Conservation (phyloP, 331 rosid species). For the Quercus phellos region DNA sequence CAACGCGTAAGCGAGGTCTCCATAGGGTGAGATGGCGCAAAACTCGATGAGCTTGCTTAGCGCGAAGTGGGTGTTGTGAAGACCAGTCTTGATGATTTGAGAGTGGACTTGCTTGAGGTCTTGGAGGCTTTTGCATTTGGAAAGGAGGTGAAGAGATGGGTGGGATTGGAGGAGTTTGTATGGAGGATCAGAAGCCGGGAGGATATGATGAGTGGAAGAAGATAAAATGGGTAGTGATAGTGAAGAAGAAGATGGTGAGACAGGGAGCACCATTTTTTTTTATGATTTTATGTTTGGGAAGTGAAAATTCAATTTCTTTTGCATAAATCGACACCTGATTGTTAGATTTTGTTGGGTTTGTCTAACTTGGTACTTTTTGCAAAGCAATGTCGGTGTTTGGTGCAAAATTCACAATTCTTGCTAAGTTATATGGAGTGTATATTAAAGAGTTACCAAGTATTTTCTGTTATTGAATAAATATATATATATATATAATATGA, state of each 20-base stretch:
- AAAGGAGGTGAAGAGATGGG: slow-evolving; percentile 46
- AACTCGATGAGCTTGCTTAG: slow-evolving; percentile 65
- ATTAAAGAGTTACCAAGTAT: no score
- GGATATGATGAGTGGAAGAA: slow-evolving; percentile 40
- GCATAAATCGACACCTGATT: no score
- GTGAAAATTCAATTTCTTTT: no score
- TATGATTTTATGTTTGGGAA: no score
- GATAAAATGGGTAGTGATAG: slow-evolving; percentile 4
- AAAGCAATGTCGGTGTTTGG: no score
- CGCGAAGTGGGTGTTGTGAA: slow-evolving; percentile 52
- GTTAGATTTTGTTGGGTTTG: no score
- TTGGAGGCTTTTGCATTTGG: slow-evolving; percentile 42
- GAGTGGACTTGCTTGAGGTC: slow-evolving; percentile 54
- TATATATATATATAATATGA: no score
- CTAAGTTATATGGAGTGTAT: no score
- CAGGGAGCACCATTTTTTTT: slow-evolving; percentile 18
- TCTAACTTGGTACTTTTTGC: no score
- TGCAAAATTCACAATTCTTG: no score
- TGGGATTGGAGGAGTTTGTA: slow-evolving; percentile 43
- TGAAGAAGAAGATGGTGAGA: slow-evolving; percentile 16
- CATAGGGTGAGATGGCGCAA: slow-evolving; percentile 43
- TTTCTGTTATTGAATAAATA: no score
- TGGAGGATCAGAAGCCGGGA: slow-evolving; percentile 53
- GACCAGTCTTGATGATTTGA: slow-evolving; percentile 64
- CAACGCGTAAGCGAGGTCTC: slow-evolving; percentile 61